These are phyloP conservation scores for Trichoderma simmonsii DNA, from an alignment of 2,329 filamentous ascomycete genomes.

Conservation along the genomic window DNA sequence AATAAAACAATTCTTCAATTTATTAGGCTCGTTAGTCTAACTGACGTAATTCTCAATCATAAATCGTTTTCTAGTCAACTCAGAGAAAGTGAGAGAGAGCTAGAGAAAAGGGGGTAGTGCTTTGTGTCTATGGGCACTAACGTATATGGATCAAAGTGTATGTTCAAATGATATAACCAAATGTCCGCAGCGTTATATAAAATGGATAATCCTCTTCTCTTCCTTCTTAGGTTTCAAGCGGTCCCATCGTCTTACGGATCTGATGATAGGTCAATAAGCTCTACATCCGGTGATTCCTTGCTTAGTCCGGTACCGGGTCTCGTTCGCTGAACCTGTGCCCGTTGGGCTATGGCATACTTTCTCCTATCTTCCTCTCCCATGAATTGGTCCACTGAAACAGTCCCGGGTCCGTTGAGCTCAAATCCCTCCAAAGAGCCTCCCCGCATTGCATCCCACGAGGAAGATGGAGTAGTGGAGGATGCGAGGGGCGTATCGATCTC, in stretches of 20 bases:
- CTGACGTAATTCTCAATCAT: not conserved
- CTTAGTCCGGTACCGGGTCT: not conserved
- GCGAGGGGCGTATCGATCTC: conserved; percentile 1
- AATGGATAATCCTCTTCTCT: not conserved
- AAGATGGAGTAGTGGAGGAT: conserved; percentile 8
- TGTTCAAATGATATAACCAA: not conserved
- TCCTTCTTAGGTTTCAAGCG: not conserved
- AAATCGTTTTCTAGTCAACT: not conserved
- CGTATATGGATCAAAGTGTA: not conserved
- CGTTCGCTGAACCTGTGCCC: conserved; percentile 40
- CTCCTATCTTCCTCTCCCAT: conserved; percentile 74
- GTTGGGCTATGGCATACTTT: conserved; percentile 69
- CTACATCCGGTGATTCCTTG: conserved; percentile 7
- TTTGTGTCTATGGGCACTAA: not conserved
- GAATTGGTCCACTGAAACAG: conserved; percentile 66
- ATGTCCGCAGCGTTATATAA: not conserved
- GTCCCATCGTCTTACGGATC: not conserved
- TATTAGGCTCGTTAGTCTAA: not conserved
- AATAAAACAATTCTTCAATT: not conserved
- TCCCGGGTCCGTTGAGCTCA: conserved; percentile 53
- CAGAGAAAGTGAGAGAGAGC: not conserved
- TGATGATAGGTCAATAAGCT: conserved; percentile 16
- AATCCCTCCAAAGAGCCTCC: conserved; percentile 67
- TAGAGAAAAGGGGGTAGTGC: not conserved
- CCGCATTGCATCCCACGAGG: conserved; percentile 4